Conservation (phyloP, 768 basidiomycete species). For the Calocybe gangraenosa region DNA sequence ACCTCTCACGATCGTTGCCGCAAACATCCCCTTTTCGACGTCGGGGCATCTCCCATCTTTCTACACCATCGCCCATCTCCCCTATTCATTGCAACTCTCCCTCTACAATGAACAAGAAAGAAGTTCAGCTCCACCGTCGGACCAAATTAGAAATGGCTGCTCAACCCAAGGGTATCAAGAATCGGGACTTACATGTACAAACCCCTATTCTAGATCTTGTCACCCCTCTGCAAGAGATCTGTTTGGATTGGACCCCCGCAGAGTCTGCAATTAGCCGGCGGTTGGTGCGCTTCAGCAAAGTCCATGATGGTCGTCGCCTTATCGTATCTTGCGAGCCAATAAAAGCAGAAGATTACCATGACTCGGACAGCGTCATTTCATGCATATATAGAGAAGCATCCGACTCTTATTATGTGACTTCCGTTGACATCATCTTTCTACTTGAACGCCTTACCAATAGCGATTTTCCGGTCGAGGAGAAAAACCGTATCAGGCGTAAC, state of each 20-base stretch:
- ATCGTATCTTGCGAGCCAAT: slow-evolving; percentile 78
- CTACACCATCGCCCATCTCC: slow-evolving; percentile 15
- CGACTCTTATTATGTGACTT: slow-evolving; percentile 83
- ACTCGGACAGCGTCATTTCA: slow-evolving; percentile 81
- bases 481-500: slow-evolving; percentile 93
- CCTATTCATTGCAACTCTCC: background rate
- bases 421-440: slow-evolving; percentile 92
- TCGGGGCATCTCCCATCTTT: slow-evolving; percentile 32
- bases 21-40: slow-evolving; percentile 29
- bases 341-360: slow-evolving; percentile 65
- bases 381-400: slow-evolving; percentile 87
- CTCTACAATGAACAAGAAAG: no score
- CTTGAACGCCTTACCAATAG: slow-evolving; percentile 75
- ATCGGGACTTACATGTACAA: slow-evolving; percentile 39
- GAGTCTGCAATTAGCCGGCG: slow-evolving; percentile 72
- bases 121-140: slow-evolving; percentile 36
- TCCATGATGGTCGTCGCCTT: slow-evolving; percentile 73
- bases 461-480: slow-evolving; percentile 90
- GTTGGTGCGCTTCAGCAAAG: slow-evolving; percentile 80
- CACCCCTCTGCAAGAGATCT: slow-evolving; percentile 52
- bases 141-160: slow-evolving; percentile 38
- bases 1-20: slow-evolving; percentile 1
- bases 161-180: slow-evolving; percentile 37
- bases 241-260: slow-evolving; percentile 54
- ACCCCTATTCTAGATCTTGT: slow-evolving; percentile 59